phyloP scores from a whole-genome alignment of 1,284 basidiomycete species.

The Leccinum olivaceoglutinosum region DNA sequence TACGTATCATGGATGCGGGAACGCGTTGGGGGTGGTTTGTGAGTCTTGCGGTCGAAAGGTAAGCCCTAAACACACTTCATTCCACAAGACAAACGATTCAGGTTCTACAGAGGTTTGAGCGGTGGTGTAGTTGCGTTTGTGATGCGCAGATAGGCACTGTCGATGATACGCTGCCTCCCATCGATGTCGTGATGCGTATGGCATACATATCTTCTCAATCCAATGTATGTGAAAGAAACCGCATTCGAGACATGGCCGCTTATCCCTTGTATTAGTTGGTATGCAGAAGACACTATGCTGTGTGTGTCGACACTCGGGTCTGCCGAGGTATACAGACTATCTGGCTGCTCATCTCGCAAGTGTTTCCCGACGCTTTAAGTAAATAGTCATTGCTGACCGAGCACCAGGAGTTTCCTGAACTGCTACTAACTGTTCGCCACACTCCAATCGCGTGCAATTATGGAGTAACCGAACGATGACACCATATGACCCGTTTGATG shows the following conservation, averaged over 20 bases:
- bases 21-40: constrained; percentile 28
- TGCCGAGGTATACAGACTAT: no score
- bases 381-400: no score
- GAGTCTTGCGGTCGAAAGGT: constrained; percentile 27
- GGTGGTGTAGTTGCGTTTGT: constrained; percentile 13
- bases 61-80: neutral
- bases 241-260: neutral
- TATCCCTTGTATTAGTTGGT: no score
- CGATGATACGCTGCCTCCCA: constrained; percentile 28
- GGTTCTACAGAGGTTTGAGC: constrained; percentile 11
- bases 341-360: no score
- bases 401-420: no score
- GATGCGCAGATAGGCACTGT: neutral
- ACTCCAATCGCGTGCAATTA: no score
- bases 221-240: constrained; percentile 24
- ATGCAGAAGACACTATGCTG: no score
- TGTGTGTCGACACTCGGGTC: no score
- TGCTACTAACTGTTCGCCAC: no score
- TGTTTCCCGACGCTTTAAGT: no score
- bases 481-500: no score
- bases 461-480: no score
- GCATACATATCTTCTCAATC: constrained; percentile 43
- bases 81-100: neutral
- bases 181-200: constrained; percentile 43
- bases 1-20: constrained; percentile 19